Percentiles rank a stretch among this genome's conserved stretches.
These are phyloP conservation scores for Pseudocercospora ulei DNA, from an alignment of 2,329 filamentous ascomycete species.

Conservation along the genomic window DNA sequence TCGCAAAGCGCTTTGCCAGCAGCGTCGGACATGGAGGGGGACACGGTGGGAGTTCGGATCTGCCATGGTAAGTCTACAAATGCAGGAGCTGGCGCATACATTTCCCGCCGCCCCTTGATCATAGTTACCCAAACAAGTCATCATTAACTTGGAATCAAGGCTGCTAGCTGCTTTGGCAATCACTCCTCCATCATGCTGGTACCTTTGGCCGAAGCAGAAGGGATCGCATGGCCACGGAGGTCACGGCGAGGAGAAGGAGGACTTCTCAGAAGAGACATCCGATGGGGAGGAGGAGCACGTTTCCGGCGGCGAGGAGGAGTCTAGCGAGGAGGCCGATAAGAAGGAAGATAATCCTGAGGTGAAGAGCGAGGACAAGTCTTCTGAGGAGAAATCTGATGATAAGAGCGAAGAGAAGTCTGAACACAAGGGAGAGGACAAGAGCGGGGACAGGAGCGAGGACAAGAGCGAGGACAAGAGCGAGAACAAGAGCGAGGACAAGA, in stretches of 20 bases:
- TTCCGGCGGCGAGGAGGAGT: constrained; percentile 15
- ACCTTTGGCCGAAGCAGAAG: constrained; percentile 34
- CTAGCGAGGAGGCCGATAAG: constrained; percentile 15
- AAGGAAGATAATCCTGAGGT: constrained; percentile 18
- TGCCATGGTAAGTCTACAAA: constrained; percentile 16
- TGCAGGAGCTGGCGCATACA: not conserved
- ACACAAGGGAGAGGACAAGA: constrained; percentile 18
- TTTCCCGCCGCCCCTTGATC: not conserved
- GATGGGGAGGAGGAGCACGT: constrained; percentile 23
- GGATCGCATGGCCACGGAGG: constrained; percentile 35
- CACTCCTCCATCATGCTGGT: constrained; percentile 34
- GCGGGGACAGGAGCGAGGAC: constrained; percentile 22
- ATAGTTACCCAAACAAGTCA: too few relatives aligned
- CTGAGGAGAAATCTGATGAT: constrained; percentile 18
- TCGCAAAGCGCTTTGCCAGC: constrained; percentile 27
- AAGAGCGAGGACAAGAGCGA: constrained; percentile 23
- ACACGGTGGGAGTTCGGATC: too few relatives aligned
- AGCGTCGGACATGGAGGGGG: constrained; percentile 24
- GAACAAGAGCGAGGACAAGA: constrained; percentile 17
- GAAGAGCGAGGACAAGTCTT: constrained; percentile 17
- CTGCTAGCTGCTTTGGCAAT: constrained; percentile 34
- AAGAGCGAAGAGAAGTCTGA: constrained; percentile 18
- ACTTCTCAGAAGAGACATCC: constrained; percentile 17
- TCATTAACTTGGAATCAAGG: constrained; percentile 29
- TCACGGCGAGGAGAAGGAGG: constrained; percentile 22